Conservation (phyloP, 345 rosid species). For the Durio zibethinus region DNA sequence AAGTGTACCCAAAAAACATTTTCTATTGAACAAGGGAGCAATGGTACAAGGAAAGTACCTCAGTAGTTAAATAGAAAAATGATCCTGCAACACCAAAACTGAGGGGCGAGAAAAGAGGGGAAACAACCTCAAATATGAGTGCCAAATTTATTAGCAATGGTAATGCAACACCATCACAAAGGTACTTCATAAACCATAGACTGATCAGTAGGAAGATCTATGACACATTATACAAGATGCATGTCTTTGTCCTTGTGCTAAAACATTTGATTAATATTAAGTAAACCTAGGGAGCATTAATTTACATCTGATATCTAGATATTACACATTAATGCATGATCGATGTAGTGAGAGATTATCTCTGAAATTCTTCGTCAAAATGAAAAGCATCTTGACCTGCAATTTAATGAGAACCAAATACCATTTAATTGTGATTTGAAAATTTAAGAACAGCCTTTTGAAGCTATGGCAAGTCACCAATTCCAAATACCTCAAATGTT, state of each 20-base stretch:
- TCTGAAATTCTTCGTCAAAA: background rate
- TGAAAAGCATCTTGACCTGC: background rate
- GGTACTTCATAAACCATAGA: background rate
- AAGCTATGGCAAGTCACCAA: background rate
- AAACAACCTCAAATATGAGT: background rate
- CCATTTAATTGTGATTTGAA: background rate
- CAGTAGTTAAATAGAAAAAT: background rate
- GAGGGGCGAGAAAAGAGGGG: background rate
- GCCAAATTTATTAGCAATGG: background rate
- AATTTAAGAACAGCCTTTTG: background rate
- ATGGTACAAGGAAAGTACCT: background rate
- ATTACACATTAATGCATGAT: background rate
- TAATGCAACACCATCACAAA: background rate
- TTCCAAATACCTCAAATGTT: background rate
- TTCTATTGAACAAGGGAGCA: background rate
- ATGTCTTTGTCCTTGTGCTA: background rate
- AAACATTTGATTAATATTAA: constrained; percentile 1
- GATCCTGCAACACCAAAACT: background rate
- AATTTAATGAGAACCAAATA: background rate
- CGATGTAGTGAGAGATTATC: background rate
- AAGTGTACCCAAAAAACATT: background rate
- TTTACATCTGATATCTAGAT: background rate
- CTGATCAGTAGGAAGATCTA: background rate
- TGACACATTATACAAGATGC: constrained; percentile 1
- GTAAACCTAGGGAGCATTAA: background rate